These are phyloP conservation scores for Chlorella sp. DNA, from an alignment of 139 green algal species.

Conservation along the genomic window DNA sequence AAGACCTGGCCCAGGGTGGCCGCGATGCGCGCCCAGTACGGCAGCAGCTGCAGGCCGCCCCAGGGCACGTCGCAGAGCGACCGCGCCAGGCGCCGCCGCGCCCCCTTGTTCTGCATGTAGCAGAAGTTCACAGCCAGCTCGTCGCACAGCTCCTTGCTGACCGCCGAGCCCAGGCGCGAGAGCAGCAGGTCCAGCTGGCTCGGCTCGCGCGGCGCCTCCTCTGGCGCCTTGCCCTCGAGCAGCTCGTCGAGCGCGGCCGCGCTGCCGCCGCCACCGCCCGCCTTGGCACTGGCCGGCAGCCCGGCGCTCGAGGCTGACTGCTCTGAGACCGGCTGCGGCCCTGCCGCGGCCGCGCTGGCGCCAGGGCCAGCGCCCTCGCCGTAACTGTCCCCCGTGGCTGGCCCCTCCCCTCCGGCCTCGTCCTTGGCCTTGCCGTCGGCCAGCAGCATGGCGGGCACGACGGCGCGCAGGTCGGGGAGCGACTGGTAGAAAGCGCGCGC, in stretches of 20 bases:
- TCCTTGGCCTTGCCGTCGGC: conserved; percentile 36
- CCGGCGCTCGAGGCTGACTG: background rate
- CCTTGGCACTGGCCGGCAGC: background rate
- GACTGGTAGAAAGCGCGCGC: conserved; percentile 83
- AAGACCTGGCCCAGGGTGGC: conserved; percentile 80
- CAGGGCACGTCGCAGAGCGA: conserved; percentile 72
- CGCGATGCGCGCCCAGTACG: conserved; percentile 78
- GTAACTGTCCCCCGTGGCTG: background rate
- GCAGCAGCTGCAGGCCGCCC: conserved; percentile 79
- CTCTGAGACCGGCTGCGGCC: background rate
- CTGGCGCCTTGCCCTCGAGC: conserved; percentile 12
- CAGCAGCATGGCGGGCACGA: conserved; percentile 86
- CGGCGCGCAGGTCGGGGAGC: conserved; percentile 75
- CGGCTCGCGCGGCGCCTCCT: conserved; percentile 4
- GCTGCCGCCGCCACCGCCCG: too few relatives aligned
- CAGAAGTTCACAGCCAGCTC: conserved; percentile 88
- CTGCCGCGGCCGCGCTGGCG: background rate
- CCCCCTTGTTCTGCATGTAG: conserved; percentile 81
- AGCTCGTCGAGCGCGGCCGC: background rate
- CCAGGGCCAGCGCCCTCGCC: conserved; percentile 14
- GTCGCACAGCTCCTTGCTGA: conserved; percentile 81
- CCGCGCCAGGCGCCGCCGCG: conserved; percentile 54
- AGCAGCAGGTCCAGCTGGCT: conserved; percentile 74
- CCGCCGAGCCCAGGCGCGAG: conserved; percentile 62
- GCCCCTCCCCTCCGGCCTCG: conserved; percentile 5